Conservation (phyloP, 768 basidiomycete species). For the Crassisporium funariophilum region DNA sequence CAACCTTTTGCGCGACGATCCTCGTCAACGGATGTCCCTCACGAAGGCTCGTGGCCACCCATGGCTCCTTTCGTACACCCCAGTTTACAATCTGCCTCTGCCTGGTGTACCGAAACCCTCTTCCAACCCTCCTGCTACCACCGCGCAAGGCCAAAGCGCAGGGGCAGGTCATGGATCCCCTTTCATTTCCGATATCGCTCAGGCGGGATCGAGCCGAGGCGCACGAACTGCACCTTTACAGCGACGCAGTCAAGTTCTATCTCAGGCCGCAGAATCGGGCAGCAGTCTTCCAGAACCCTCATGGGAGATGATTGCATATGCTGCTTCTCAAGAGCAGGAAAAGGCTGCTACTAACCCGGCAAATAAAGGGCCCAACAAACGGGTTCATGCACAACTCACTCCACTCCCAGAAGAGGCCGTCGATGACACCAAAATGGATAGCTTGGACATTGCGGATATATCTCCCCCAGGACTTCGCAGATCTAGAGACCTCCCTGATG, state of each 20-base stretch:
- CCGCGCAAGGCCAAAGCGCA: too few relatives aligned
- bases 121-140: too few relatives aligned
- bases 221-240: conserved; percentile 42
- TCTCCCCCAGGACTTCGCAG: too few relatives aligned
- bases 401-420: conserved; percentile 41
- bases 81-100: conserved; percentile 22
- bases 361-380: conserved; percentile 43
- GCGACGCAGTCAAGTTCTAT: conserved; percentile 50
- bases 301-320: conserved; percentile 55
- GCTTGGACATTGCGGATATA: conserved; percentile 1
- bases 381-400: conserved; percentile 43
- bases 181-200: too few relatives aligned
- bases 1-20: conserved; percentile 64
- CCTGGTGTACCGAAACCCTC: conserved; percentile 11
- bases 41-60: conserved; percentile 67
- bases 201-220: conserved; percentile 17
- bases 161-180: too few relatives aligned
- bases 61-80: conserved; percentile 60
- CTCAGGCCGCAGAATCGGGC: conserved; percentile 46
- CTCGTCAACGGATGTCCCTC: conserved; percentile 70
- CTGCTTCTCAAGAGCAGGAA: conserved; percentile 30
- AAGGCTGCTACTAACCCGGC: too few relatives aligned
- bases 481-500: too few relatives aligned
- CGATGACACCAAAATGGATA: conserved; percentile 11
- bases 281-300: conserved; percentile 49